Base-by-base conservation (phyloP, 1,284 basidiomycete species). In the Amylostereum areolatum region DNA sequence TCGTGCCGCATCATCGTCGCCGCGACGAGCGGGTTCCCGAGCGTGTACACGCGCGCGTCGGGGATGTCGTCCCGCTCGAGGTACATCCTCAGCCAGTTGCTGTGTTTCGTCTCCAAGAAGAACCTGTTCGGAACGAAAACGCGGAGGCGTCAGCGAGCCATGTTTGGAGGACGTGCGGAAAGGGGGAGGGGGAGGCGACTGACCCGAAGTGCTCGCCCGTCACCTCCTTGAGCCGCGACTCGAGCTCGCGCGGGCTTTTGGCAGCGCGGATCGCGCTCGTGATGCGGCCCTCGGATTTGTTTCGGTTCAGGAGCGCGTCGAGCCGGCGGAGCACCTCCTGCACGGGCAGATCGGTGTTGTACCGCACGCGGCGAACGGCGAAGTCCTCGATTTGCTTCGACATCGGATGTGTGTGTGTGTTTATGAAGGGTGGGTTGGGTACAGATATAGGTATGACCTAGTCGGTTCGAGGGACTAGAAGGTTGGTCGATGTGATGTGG, bases 11-110 rank as follows among this genome's bases (percentile, higher is more conserved):
- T 53, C 56, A 81, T 71, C 1, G 62, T 64, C 50, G 75, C 69
- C 1, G 78, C 80, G 48, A 77, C 62, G 42, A 77, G 56, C 5
- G 79, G 79, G 60, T 81, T 81, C 5, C 79, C 79, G 48, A 80
- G 67, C 18, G 66, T 71, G 60, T 80, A 80, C 5, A 71, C 61
- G 34, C 66, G 57, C 1, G 70, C 64, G 28, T 62, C 57, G 6
- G 71, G 72, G 37, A 51, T 55, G n/a, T 42, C 27, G 5, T 40
- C 41, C 18, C 53, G 40, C n/a, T 53, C 58, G 18, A 44, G 48
- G 46, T 70, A 74, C 25, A 62, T 57, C 46, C 65, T 64, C 45
- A 79, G 49, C 70, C 77, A 76, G 10, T 51, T 55, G 43, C 70
- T 58, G 55, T 78, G 72, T 10, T 62, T 59, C 27, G 67, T 50